Percentiles rank a stretch among this genome's conserved stretches.
Conservation (phyloP, 164 flowering plant genomes). For the Cinnamomum chago region DNA sequence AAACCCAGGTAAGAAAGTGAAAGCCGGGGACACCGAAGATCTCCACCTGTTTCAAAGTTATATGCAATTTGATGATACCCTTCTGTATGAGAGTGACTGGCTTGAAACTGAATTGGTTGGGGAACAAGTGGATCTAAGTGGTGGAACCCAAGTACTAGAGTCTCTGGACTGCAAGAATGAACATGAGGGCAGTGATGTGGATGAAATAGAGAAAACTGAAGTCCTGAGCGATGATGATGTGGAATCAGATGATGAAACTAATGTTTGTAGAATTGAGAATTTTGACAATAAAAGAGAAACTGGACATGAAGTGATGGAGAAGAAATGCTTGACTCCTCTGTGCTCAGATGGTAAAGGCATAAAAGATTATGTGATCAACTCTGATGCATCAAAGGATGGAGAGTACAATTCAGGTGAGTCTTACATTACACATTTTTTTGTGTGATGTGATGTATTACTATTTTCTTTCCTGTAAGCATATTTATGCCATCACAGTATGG, state of each 20-base stretch:
- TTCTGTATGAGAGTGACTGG: conserved; percentile 18
- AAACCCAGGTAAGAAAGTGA: no score
- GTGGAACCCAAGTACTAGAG: conserved; percentile 26
- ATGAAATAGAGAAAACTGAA: conserved; percentile 37
- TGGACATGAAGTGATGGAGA: conserved; percentile 12
- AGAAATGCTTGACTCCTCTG: neutral
- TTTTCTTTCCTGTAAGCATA: no score
- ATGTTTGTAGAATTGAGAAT: neutral
- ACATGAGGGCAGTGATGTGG: conserved; percentile 35
- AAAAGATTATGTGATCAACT: no score
- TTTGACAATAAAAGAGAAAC: conserved; percentile 11
- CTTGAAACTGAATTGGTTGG: conserved; percentile 31
- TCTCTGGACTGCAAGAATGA: conserved; percentile 23
- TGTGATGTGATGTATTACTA: no score
- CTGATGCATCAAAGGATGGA: no score
- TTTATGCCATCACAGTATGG: no score
- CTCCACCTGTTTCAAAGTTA: no score
- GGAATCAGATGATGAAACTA: conserved; percentile 21
- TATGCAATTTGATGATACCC: conserved; percentile 25
- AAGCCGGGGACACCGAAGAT: no score
- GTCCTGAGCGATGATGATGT: conserved; percentile 34
- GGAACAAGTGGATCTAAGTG: conserved; percentile 15
- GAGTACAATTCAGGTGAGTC: no score
- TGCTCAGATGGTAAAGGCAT: no score
- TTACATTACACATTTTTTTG: no score